These are phyloP conservation scores for Polygonum maritimum DNA, from an alignment of 148 eudicot species.

Conservation along the genomic window DNA sequence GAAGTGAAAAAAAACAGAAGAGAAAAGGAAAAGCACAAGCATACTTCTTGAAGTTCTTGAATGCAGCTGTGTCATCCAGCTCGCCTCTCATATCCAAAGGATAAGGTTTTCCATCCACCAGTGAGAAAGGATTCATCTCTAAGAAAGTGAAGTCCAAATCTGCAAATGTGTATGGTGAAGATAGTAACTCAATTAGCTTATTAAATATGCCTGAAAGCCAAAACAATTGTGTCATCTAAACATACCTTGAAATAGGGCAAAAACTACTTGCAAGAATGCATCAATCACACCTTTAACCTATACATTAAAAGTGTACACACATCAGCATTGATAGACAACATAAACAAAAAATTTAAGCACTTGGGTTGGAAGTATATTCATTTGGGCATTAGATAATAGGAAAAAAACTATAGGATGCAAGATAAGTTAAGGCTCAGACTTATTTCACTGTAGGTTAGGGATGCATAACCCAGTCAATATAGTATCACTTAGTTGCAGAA, in stretches of 20 bases:
- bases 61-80: slow-evolving; percentile 93
- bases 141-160: slow-evolving; percentile 95
- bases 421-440: neutral
- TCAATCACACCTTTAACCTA: slow-evolving; percentile 74
- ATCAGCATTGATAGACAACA: neutral
- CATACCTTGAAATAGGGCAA: slow-evolving; percentile 69
- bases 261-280: slow-evolving; percentile 65
- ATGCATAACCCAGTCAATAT: neutral
- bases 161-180: slow-evolving; percentile 14
- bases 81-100: slow-evolving; percentile 99
- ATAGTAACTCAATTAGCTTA: neutral
- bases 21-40: slow-evolving; percentile 1
- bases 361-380: neutral
- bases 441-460: neutral
- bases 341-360: neutral
- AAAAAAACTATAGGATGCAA: neutral
- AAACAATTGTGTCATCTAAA: slow-evolving; percentile 1
- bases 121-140: slow-evolving; percentile 96
- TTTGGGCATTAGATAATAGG: neutral
- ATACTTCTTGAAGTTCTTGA: slow-evolving; percentile 46
- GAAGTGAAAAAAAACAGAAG: neutral
- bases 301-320: neutral
- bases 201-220: neutral
- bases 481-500: neutral
- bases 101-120: slow-evolving; percentile 91